These are phyloP conservation scores for Guillardia theta DNA, from an alignment of 78 protist genomes.

Conservation along the genomic window DNA sequence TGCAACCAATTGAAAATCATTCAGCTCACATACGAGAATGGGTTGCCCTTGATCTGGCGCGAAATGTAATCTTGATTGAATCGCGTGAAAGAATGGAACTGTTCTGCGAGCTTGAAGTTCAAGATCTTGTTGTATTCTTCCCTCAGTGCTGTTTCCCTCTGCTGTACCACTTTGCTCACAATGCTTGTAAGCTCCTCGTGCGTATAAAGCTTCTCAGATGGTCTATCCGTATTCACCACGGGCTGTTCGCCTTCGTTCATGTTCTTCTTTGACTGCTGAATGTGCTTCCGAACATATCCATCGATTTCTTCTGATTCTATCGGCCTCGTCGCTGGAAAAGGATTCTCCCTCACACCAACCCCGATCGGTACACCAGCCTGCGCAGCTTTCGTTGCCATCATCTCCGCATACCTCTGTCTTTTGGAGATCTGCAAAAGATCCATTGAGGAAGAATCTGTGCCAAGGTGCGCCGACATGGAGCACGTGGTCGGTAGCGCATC, in stretches of 20 bases:
- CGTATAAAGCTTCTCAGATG: background rate
- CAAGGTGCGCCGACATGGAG: background rate
- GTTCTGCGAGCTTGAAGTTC: background rate
- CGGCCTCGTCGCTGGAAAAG: background rate
- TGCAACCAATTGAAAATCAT: too few relatives aligned
- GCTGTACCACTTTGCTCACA: background rate
- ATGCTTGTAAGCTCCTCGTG: background rate
- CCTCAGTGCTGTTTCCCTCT: background rate
- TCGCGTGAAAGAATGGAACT: slow-evolving; percentile 9
- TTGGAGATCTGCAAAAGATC: background rate
- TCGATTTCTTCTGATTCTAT: background rate
- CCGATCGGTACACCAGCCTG: background rate
- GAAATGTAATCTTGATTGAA: slow-evolving; percentile 41
- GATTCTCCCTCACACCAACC: background rate
- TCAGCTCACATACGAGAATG: background rate
- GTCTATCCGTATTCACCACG: background rate
- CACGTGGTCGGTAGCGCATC: slow-evolving; percentile 9
- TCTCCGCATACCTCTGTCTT: background rate
- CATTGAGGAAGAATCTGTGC: background rate
- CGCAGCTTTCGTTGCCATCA: background rate
- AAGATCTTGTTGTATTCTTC: background rate
- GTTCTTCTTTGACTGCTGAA: background rate
- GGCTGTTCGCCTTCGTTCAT: background rate
- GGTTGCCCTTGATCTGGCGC: slow-evolving; percentile 34
- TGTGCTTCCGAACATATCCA: background rate